phyloP scores from a whole-genome alignment of 495 filamentous ascomycete genomes.

The Neurospora sp. region DNA sequence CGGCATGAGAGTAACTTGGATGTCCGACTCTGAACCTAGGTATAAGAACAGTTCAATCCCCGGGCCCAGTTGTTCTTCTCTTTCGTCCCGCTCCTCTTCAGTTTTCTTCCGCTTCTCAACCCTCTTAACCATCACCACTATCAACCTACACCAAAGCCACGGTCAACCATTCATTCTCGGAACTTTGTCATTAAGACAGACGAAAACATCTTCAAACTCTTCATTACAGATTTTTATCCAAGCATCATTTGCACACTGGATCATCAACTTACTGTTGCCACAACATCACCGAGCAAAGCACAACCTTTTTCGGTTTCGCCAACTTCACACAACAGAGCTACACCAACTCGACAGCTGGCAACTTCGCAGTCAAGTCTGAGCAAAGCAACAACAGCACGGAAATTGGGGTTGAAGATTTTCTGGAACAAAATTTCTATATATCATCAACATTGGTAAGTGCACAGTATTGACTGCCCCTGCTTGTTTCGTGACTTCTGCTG shows the following conservation, averaged over 20 bases:
- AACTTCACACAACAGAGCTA: too few relatives aligned
- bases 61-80: neutral
- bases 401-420: too few relatives aligned
- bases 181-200: neutral
- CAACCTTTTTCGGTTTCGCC: neutral
- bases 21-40: neutral
- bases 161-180: neutral
- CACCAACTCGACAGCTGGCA: too few relatives aligned
- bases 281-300: neutral
- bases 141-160: neutral
- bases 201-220: neutral
- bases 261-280: neutral
- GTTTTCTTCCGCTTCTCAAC: neutral
- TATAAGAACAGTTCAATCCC: neutral
- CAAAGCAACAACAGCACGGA: too few relatives aligned
- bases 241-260: neutral
- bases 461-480: too few relatives aligned
- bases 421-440: neutral
- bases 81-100: neutral
- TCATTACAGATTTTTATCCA: neutral
- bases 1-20: neutral
- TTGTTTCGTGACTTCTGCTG: too few relatives aligned
- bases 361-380: too few relatives aligned
- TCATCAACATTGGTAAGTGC: neutral
- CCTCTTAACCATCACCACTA: neutral